These are phyloP conservation scores for Parathielavia appendiculata DNA, from an alignment of 495 filamentous ascomycete species.

Conservation along the genomic window DNA sequence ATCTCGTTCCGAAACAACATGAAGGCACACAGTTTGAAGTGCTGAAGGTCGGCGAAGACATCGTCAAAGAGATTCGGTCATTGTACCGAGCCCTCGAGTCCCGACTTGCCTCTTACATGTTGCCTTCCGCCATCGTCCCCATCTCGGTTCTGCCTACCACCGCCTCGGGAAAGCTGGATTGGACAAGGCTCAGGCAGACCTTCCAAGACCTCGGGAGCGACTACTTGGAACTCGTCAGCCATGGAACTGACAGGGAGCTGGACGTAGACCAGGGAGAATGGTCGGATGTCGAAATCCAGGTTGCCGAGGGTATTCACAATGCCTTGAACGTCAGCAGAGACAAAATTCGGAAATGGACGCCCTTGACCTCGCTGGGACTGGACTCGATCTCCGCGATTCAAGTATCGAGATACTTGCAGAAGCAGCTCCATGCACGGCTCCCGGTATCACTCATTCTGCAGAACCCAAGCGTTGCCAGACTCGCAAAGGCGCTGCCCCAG, in stretches of 20 bases:
- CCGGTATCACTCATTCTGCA: conserved; percentile 60
- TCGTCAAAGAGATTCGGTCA: conserved; percentile 22
- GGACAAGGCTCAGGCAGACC: conserved; percentile 14
- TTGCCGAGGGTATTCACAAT: conserved; percentile 41
- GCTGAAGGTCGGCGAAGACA: conserved; percentile 23
- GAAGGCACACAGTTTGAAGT: conserved; percentile 22
- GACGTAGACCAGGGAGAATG: conserved; percentile 43
- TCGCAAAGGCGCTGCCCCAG: conserved; percentile 39
- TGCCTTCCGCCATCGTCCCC: conserved; percentile 63
- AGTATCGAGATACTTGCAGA: conserved; percentile 50
- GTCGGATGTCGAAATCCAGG: conserved; percentile 45
- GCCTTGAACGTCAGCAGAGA: conserved; percentile 47
- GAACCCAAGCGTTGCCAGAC: conserved; percentile 52
- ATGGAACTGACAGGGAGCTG: conserved; percentile 12
- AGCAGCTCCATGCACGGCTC: conserved; percentile 39
- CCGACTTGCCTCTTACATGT: conserved; percentile 59
- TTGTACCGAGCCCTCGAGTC: conserved; percentile 41
- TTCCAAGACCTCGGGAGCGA: conserved; percentile 22
- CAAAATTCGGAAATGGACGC: conserved; percentile 50
- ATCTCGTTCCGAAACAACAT: conserved; percentile 46
- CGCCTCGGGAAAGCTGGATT: conserved; percentile 58
- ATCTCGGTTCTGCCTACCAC: conserved; percentile 60
- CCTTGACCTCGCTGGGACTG: conserved; percentile 54
- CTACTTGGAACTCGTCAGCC: conserved; percentile 21
- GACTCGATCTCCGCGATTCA: conserved; percentile 79